These are phyloP conservation scores for Helichrysum umbraculigerum DNA, from an alignment of 129 eudicot species.

Conservation along the genomic window DNA sequence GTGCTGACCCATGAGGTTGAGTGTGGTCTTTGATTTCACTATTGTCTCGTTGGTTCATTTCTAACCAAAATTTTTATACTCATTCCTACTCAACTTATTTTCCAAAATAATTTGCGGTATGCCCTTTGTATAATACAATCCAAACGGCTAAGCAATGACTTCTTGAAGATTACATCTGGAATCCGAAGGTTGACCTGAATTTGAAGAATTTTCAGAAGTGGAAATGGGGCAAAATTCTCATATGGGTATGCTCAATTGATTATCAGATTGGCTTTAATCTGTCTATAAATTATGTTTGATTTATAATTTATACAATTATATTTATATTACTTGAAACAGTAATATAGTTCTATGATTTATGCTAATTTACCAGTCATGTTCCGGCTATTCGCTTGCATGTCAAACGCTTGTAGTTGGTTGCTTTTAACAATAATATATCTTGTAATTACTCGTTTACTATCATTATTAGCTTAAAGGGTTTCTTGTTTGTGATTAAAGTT, in stretches of 20 bases:
- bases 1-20: too few species aligned
- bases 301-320: neutral
- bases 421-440: slow-evolving; percentile 3
- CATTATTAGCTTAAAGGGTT: neutral
- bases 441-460: slow-evolving; percentile 19
- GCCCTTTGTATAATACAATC: too few species aligned
- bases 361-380: slow-evolving; percentile 18
- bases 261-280: slow-evolving; percentile 5
- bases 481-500: slow-evolving; percentile 8
- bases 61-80: too few species aligned
- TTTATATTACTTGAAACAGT: neutral
- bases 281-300: slow-evolving; percentile 13
- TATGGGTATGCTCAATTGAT: slow-evolving; percentile 22
- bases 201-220: neutral
- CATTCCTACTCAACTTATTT: too few species aligned
- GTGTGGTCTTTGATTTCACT: too few species aligned
- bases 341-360: neutral
- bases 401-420: slow-evolving; percentile 23
- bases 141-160: neutral
- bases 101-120: too few species aligned
- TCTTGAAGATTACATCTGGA: neutral
- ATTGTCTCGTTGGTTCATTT: too few species aligned
- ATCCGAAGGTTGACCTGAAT: neutral
- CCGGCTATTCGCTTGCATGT: neutral
- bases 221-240: slow-evolving; percentile 25